Base-by-base conservation (phyloP, 1,284 basidiomycete species). In the Mycena sp. region DNA sequence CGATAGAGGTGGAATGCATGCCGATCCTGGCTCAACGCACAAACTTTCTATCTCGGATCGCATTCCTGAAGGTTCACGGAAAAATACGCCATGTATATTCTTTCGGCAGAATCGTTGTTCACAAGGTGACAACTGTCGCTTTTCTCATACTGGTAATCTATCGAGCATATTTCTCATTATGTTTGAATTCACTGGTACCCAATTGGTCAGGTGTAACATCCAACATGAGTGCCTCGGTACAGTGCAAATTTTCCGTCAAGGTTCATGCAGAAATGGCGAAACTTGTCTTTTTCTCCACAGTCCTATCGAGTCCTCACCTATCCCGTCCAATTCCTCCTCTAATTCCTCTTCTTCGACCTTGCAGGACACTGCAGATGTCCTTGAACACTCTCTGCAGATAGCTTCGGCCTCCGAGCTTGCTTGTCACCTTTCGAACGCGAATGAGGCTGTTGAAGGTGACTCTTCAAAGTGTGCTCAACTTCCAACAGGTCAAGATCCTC, bases 251-350 rank as follows among this genome's bases (percentile, higher is more conserved):
- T 63, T 64, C 54, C 48, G 37, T 45, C 61, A 62, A 44, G 69
- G 65, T n/a, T 52, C 45, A 21, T 73, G 72, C 58, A 61, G 43
- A 38, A 65, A 63, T 23, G 69, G 65, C 12, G 64, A 70, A 9
- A 46, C 56, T 16, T 72, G 72, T 60, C 38, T 28, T 11, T 71
- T 68, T 49, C 51, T 63, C 5, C 70, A 71, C 21, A 50, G 56
- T 14, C 32, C 55, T 21, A n/a, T 14, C 37, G 40, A 35, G 19
- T 14, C 37, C 30, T 23, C 19, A 10, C 25, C 21, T 3, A 12
- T n/a, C n/a, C n/a, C n/a, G n/a, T n/a, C 32, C 14, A 14, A 35
- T 9, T 35, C 32, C 32, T 35, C 32, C 32, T 7, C 7, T 14
- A 9, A 7, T 7, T 35, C 26, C 21, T 35, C 46, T n/a, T 50